Evolutionary conservation across 2,329 filamentous ascomycete species (phyloP).

Genomic region (Aspergillus tamarii): DNA sequence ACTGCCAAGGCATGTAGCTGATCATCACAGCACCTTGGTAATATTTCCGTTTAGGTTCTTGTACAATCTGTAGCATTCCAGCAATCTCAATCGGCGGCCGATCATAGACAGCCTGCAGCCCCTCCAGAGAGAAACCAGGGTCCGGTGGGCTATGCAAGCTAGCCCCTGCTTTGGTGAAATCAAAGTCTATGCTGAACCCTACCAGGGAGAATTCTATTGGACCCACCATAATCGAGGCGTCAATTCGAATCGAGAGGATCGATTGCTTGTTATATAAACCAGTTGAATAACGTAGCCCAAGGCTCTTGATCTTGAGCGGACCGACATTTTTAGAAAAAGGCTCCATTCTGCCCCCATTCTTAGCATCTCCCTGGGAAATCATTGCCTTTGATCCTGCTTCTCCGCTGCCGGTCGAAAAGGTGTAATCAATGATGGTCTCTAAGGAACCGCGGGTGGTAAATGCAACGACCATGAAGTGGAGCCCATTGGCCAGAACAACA

Average conservation of each 20-base stretch:
- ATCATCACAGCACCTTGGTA: constrained; percentile 45
- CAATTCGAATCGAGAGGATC: constrained; percentile 33
- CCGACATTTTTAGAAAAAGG: constrained; percentile 30
- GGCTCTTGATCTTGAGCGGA: constrained; percentile 38
- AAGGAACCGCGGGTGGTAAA: not conserved
- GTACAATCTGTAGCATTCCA: constrained; percentile 37
- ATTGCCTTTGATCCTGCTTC: not conserved
- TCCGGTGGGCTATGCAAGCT: not conserved
- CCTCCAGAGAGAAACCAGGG: constrained; percentile 25
- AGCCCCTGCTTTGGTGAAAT: constrained; percentile 17
- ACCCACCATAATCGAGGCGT: constrained; percentile 41
- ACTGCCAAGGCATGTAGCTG: constrained; percentile 38
- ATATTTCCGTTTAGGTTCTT: constrained; percentile 12
- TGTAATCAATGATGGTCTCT: not conserved
- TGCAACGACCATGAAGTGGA: not conserved
- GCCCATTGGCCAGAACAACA: not conserved
- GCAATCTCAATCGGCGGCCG: constrained; percentile 41
- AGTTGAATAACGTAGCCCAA: constrained; percentile 41
- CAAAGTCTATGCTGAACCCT: constrained; percentile 37
- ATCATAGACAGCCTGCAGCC: constrained; percentile 39
- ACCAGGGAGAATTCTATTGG: constrained; percentile 40
- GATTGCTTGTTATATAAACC: constrained; percentile 6
- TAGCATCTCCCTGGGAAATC: not conserved
- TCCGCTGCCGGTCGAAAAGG: not conserved
- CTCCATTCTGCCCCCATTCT: constrained; percentile 12